These are phyloP conservation scores for Chaetomium strumarium DNA, from an alignment of 2,329 filamentous ascomycete species.

Conservation along the genomic window DNA sequence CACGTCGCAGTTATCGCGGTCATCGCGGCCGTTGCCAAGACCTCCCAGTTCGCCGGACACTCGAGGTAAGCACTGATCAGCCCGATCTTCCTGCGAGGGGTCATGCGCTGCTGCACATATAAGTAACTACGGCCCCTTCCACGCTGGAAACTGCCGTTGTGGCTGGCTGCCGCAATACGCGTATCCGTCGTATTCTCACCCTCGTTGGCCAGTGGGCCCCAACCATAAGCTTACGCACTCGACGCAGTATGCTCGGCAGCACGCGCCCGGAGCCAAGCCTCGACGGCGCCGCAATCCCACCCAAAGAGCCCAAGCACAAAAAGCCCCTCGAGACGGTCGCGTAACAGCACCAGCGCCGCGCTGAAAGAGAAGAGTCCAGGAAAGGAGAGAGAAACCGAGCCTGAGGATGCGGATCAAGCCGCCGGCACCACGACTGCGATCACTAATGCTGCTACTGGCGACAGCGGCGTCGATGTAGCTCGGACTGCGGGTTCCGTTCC, in stretches of 20 bases:
- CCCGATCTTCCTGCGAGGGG: background rate
- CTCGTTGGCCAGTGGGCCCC: background rate
- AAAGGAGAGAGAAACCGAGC: constrained; percentile 12
- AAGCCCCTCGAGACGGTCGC: constrained; percentile 17
- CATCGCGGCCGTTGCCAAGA: constrained; percentile 13
- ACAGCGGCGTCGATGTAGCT: constrained; percentile 8
- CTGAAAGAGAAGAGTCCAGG: constrained; percentile 11
- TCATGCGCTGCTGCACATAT: background rate
- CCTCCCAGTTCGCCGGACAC: constrained; percentile 14
- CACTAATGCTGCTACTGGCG: constrained; percentile 6
- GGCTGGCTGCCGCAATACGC: background rate
- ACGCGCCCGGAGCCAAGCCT: constrained; percentile 12
- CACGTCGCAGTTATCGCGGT: constrained; percentile 6
- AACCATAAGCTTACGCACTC: constrained; percentile 5
- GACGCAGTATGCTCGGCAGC: constrained; percentile 12
- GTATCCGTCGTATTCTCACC: background rate
- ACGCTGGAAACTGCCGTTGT: background rate
- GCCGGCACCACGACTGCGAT: constrained; percentile 5
- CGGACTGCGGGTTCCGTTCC: background rate
- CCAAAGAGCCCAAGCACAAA: constrained; percentile 5
- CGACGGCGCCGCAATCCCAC: constrained; percentile 13
- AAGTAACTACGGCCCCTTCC: background rate
- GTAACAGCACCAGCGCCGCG: constrained; percentile 10
- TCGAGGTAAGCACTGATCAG: constrained; percentile 11
- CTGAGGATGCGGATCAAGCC: constrained; percentile 12